Percentiles rank a stretch among this genome's conserved stretches.
These are phyloP conservation scores for Venturia aucupariae DNA, from an alignment of 2,329 filamentous ascomycete species.

Conservation along the genomic window DNA sequence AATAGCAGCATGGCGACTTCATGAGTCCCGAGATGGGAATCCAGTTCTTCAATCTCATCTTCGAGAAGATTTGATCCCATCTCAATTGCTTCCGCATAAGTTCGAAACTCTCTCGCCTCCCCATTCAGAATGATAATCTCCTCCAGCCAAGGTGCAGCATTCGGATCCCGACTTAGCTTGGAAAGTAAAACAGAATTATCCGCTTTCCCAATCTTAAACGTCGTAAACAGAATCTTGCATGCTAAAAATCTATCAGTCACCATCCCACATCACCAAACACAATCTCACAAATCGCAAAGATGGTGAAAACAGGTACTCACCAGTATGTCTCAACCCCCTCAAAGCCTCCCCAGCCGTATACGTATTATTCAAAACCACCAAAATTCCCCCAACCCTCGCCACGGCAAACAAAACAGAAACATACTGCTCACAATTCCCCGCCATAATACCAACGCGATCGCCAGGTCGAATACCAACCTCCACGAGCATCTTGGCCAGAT, in stretches of 20 bases:
- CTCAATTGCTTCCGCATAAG: slow-evolving; percentile 22
- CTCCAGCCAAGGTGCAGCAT: slow-evolving; percentile 19
- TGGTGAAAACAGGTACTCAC: slow-evolving; percentile 37
- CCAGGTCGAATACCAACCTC: slow-evolving; percentile 58
- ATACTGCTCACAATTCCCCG: slow-evolving; percentile 51
- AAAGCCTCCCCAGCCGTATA: slow-evolving; percentile 66
- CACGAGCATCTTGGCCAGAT: slow-evolving; percentile 41
- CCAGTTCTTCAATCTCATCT: slow-evolving; percentile 43
- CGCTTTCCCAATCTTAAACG: slow-evolving; percentile 55
- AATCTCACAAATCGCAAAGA: too few relatives aligned
- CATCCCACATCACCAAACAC: too few relatives aligned
- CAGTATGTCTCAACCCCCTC: slow-evolving; percentile 61
- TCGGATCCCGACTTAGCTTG: slow-evolving; percentile 16
- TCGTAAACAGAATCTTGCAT: slow-evolving; percentile 66
- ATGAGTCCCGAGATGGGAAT: slow-evolving; percentile 49
- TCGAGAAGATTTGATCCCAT: slow-evolving; percentile 42
- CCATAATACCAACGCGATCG: slow-evolving; percentile 67
- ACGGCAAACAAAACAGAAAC: slow-evolving; percentile 62
- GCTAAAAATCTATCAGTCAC: slow-evolving; percentile 54
- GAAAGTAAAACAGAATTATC: slow-evolving; percentile 52
- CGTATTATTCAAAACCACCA: slow-evolving; percentile 75
- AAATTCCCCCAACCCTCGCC: slow-evolving; percentile 38
- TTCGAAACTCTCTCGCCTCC: slow-evolving; percentile 17
- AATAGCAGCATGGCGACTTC: slow-evolving; percentile 68
- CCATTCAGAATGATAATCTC: slow-evolving; percentile 22